phyloP scores from a whole-genome alignment of 345 rosid genomes.

The Jatropha curcas region DNA sequence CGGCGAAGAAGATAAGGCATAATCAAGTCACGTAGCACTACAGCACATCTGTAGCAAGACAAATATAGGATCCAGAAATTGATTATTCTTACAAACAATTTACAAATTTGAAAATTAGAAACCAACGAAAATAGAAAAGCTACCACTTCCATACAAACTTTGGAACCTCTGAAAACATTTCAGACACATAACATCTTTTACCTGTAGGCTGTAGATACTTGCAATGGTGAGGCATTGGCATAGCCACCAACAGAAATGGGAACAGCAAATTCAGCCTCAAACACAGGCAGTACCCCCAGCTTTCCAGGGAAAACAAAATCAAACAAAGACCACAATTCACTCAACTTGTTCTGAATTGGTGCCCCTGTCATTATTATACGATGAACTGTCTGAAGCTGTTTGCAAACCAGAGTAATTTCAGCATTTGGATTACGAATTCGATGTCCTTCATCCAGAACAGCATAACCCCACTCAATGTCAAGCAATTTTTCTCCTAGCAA shows the following conservation, averaged over 20 bases:
- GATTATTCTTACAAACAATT: not conserved
- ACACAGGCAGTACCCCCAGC: slow-evolving; percentile 91
- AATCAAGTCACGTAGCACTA: slow-evolving; percentile 89
- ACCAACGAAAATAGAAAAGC: not conserved
- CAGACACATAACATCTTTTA: slow-evolving; percentile 25
- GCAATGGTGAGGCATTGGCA: slow-evolving; percentile 96
- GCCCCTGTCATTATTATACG: slow-evolving; percentile 97
- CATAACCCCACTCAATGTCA: slow-evolving; percentile 93
- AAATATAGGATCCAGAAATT: slow-evolving; percentile 20
- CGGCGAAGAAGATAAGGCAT: slow-evolving; percentile 99
- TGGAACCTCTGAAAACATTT: slow-evolving; percentile 8
- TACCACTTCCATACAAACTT: not conserved
- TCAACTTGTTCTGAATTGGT: slow-evolving; percentile 92
- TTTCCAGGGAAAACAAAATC: slow-evolving; percentile 99
- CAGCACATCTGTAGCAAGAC: slow-evolving; percentile 74
- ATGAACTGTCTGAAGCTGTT: slow-evolving; percentile 95
- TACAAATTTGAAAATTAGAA: slow-evolving; percentile 1
- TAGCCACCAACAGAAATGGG: slow-evolving; percentile 98
- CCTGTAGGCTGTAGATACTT: slow-evolving; percentile 98
- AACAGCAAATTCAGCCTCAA: slow-evolving; percentile 94
- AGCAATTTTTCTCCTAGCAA: slow-evolving; percentile 78
- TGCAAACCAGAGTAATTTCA: slow-evolving; percentile 85
- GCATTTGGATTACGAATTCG: slow-evolving; percentile 97
- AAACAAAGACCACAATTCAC: slow-evolving; percentile 93
- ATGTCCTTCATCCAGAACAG: slow-evolving; percentile 94